Percentiles rank a stretch among this genome's conserved stretches.
Evolutionary conservation across 2,329 filamentous ascomycete species (phyloP).

Genomic region (Ophiostoma perfectum): DNA sequence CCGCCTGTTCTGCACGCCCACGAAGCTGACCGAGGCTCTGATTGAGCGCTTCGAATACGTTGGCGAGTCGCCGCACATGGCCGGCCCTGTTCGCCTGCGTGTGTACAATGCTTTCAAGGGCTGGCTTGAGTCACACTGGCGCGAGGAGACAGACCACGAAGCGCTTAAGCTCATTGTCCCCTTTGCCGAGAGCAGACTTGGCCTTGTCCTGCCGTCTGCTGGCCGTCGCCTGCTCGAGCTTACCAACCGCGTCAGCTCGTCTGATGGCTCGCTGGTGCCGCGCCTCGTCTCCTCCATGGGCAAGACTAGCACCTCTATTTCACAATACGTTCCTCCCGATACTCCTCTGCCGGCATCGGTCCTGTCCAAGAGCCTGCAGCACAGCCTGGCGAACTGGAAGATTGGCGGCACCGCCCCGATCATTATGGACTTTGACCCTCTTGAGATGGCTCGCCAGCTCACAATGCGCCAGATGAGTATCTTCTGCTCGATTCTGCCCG

Average conservation of each 20-base stretch:
- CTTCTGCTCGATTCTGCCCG: constrained; percentile 86
- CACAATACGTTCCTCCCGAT: constrained; percentile 65
- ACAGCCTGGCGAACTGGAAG: constrained; percentile 67
- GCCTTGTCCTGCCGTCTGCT: constrained; percentile 64
- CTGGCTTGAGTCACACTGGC: constrained; percentile 96
- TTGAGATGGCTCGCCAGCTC: constrained; percentile 86
- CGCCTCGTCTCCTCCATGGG: constrained; percentile 79
- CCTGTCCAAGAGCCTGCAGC: constrained; percentile 71
- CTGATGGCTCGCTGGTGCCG: constrained; percentile 70
- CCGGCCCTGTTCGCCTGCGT: constrained; percentile 75
- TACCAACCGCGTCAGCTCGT: constrained; percentile 66
- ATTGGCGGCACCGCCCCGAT: constrained; percentile 60
- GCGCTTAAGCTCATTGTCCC: constrained; percentile 70
- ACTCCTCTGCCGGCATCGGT: constrained; percentile 63
- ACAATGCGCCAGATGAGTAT: constrained; percentile 87
- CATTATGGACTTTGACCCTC: constrained; percentile 83
- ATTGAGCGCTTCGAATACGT: constrained; percentile 91
- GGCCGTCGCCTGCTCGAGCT: constrained; percentile 77
- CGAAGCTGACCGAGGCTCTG: constrained; percentile 72
- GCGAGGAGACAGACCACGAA: constrained; percentile 69
- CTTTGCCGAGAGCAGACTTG: constrained; percentile 73
- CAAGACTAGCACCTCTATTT: constrained; percentile 73
- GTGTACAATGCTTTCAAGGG: constrained; percentile 97
- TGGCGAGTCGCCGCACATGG: constrained; percentile 66
- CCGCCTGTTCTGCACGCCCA: constrained; percentile 79